Percentiles rank a stretch among this genome's conserved stretches.
Evolutionary conservation across 148 eudicot genomes (phyloP).

Genomic region (Nepenthes gracilis): DNA sequence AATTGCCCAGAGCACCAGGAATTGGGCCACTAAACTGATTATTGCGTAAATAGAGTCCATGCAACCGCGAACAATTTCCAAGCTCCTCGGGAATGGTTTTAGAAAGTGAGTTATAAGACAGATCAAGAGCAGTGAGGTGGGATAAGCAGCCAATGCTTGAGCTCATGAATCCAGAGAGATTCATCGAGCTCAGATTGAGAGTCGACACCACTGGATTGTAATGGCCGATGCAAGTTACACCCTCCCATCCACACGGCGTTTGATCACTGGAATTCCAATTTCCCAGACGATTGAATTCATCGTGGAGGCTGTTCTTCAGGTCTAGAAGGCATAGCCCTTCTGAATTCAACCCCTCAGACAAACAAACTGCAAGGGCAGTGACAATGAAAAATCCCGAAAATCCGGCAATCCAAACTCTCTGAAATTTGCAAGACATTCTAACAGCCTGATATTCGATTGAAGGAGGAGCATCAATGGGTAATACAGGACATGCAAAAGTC

Average conservation of each 20-base stretch:
- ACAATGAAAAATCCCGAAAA: conserved; percentile 21
- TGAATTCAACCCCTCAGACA: conserved; percentile 51
- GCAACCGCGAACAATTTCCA: conserved; percentile 46
- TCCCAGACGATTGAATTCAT: conserved; percentile 30
- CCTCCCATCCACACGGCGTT: conserved; percentile 82
- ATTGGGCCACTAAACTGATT: conserved; percentile 58
- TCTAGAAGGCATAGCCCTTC: conserved; percentile 72
- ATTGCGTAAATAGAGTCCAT: conserved; percentile 42
- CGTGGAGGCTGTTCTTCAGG: conserved; percentile 44
- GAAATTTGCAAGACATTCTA: conserved; percentile 30
- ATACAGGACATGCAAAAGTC: background rate
- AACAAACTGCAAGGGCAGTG: conserved; percentile 16
- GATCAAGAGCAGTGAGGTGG: conserved; percentile 31
- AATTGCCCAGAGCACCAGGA: conserved; percentile 55
- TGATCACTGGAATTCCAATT: conserved; percentile 53
- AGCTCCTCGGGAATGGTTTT: conserved; percentile 63
- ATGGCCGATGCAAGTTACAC: conserved; percentile 53
- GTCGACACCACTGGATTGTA: conserved; percentile 33
- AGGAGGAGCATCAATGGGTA: conserved; percentile 3
- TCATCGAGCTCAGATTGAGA: conserved; percentile 45
- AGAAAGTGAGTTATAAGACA: conserved; percentile 43
- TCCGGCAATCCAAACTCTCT: conserved; percentile 21
- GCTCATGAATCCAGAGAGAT: conserved; percentile 67
- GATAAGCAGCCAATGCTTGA: conserved; percentile 57
- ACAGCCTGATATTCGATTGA: conserved; percentile 8